Percentiles rank a stretch among this genome's conserved stretches.
phyloP scores from a whole-genome alignment of 2,329 filamentous ascomycete genomes.

The Epichloe baconii region DNA sequence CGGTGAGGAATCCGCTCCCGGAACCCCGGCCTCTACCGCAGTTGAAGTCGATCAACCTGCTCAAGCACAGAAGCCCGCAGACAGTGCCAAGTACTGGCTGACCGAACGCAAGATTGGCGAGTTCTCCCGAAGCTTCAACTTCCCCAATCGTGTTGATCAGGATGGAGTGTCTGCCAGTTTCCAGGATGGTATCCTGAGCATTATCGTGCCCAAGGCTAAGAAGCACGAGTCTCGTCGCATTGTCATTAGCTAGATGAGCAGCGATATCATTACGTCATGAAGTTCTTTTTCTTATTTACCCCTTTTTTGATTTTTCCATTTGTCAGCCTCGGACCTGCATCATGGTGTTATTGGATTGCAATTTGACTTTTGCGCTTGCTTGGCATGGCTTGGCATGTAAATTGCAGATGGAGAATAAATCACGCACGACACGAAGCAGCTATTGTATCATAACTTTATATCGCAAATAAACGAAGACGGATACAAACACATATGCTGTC shows the following conservation, averaged over 20 bases:
- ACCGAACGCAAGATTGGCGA: conserved; percentile 52
- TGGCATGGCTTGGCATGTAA: neutral
- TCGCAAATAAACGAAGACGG: neutral
- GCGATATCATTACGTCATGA: neutral
- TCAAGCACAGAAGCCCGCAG: conserved; percentile 18
- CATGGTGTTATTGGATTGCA: conserved; percentile 1
- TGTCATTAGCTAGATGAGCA: conserved; percentile 30
- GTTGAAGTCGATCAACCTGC: conserved; percentile 12
- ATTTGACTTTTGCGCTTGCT: neutral
- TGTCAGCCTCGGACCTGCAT: neutral
- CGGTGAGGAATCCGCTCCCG: conserved; percentile 13
- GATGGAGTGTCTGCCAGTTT: conserved; percentile 48
- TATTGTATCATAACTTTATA: neutral
- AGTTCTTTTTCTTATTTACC: neutral
- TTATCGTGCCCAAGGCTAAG: conserved; percentile 53
- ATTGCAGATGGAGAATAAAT: neutral
- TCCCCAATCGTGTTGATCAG: conserved; percentile 50
- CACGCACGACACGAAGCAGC: neutral
- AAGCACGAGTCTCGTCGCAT: conserved; percentile 45
- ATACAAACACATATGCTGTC: neutral
- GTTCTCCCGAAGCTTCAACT: conserved; percentile 56
- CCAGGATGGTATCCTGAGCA: conserved; percentile 51
- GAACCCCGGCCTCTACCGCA: conserved; percentile 6
- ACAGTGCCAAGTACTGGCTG: conserved; percentile 55
- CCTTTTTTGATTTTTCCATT: neutral